These are phyloP conservation scores for Penicillium sclerotigenum DNA, from an alignment of 2,329 filamentous ascomycete species.

Conservation along the genomic window DNA sequence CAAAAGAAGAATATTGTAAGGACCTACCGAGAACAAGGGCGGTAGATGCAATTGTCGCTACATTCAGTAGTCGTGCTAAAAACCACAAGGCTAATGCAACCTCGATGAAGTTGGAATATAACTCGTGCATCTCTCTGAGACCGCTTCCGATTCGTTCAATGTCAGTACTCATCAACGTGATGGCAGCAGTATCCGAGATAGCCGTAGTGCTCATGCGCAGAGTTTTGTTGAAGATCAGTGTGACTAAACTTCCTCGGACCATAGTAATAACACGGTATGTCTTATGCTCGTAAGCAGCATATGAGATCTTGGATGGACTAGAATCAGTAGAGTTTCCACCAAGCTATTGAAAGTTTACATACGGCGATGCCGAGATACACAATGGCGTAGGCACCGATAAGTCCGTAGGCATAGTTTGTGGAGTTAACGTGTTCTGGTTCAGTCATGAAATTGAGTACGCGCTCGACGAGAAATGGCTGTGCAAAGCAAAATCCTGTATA, in stretches of 20 bases:
- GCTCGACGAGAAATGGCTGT: conserved; percentile 46
- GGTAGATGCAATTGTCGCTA: conserved; percentile 17
- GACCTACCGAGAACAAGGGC: conserved; percentile 9
- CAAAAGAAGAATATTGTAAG: neutral
- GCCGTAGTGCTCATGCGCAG: conserved; percentile 31
- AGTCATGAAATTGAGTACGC: conserved; percentile 18
- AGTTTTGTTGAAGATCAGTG: conserved; percentile 50
- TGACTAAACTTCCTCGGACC: conserved; percentile 40
- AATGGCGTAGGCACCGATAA: conserved; percentile 38
- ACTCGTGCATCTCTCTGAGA: conserved; percentile 19
- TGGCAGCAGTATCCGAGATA: conserved; percentile 38
- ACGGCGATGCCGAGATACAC: conserved; percentile 41
- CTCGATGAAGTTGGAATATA: conserved; percentile 12
- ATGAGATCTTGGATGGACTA: conserved; percentile 23
- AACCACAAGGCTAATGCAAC: conserved; percentile 15
- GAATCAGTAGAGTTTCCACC: neutral
- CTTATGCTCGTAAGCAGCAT: conserved; percentile 34
- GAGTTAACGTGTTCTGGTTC: conserved; percentile 21
- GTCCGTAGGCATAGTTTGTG: conserved; percentile 31
- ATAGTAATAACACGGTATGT: conserved; percentile 38
- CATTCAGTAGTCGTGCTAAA: conserved; percentile 11
- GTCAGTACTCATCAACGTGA: conserved; percentile 50
- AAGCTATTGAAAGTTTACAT: conserved; percentile 6
- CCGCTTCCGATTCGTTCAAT: conserved; percentile 34
- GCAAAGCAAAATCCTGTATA: conserved; percentile 45